Base-by-base conservation (phyloP, 192 early-diverging fungal genomes). In the Mortierella alpina region DNA sequence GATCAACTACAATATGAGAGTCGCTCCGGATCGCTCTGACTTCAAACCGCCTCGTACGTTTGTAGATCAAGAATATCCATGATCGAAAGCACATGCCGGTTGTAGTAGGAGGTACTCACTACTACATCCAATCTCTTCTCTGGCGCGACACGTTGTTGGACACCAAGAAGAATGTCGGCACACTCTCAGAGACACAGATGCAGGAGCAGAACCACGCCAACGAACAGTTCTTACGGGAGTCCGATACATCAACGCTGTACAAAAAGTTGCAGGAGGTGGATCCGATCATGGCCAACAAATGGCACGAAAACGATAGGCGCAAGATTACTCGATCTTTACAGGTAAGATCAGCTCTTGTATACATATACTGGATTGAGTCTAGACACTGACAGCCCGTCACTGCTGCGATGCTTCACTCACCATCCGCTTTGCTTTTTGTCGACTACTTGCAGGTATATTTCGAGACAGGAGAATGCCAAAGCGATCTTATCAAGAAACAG, bases 91-190 rank as follows among this genome's bases (percentile, higher is more conserved):
- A 86, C 18, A 59, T 95, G 15, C 95, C 98, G 5, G 91, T 99
- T 12, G 83, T 99, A 8, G 96, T 97, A 8, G 98, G 98, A 46
- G 98, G 98, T 50, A 99, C 97, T 7, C 91, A 97, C 73, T 99
- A 99, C 83, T 99, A 99, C 80, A 91, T 99, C 41, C 98, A 99
- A 75, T 92, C 92, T 2, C 74, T 96, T 6, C 82, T 99, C 46
- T 99, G 93, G 89, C 82, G 88, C 46, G 87, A 95, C 48, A 88
- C 90, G 0, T 80, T 96, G 22, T 91, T 57, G 72, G 78, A 73
- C 64, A 66, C 63, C 39, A 69, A 59, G 47, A 81, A 59, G 68
- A 66, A 67, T 62, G 44, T 18, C 4, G 60, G 65, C 31, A 66
- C 62, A 46, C 14, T 68, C 53, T 66, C 80, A 46, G 48, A 69